Evolutionary conservation across 176 grass and related monocot species (phyloP), one percentile per base, ranked within the genome.

Genomic region (Rhynchospora pubera): DNA sequence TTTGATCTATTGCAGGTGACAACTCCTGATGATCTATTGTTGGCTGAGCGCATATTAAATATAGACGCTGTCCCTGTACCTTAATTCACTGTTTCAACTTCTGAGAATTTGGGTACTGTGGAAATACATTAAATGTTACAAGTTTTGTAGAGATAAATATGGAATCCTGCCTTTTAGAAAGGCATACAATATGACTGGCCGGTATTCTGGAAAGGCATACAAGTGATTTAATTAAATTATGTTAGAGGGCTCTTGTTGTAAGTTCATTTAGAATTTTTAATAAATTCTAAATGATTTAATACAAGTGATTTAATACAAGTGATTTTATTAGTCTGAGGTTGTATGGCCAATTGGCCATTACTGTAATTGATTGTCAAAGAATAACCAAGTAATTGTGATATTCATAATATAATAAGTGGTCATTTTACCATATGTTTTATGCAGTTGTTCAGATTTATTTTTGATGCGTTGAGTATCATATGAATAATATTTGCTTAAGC

Each of bases 21-120:
- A 2, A 96, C 97, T 46, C 97, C 97, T 21, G 97, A 99, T 81
- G 97, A 99, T 68, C 32, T 99, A 82, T 77, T 99, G 10, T 70
- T 99, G 63, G 96, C 96, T 22, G 96, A 99, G 87, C 89, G 96
- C 52, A 81, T 99, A 84, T 88, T 99, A 81, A 91, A 85, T 60
- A 65, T 86, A 80, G 70, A 80, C 7, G 24, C 22, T 14, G 67
- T 61, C 9, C 9, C 47, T 26, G 59, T 82, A 53, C 5, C 61
- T 7, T 82, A 75, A 9, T 46, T 12, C 23, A 46, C n/a, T 8
- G 50, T 30, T 11, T 53, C 71, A 24, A 14, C 48, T 53, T 50
- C 5, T 19, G 30, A 39, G 19, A 51, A 26, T 74, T 74, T 24
- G 69, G 13, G 45, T 74, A 51, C 48, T 47, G 68, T 47, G 45